Percentiles rank a stretch among this genome's conserved stretches.
Evolutionary conservation across 169 alveolate genomes (phyloP).

Genomic region (Plasmodium adleri): DNA sequence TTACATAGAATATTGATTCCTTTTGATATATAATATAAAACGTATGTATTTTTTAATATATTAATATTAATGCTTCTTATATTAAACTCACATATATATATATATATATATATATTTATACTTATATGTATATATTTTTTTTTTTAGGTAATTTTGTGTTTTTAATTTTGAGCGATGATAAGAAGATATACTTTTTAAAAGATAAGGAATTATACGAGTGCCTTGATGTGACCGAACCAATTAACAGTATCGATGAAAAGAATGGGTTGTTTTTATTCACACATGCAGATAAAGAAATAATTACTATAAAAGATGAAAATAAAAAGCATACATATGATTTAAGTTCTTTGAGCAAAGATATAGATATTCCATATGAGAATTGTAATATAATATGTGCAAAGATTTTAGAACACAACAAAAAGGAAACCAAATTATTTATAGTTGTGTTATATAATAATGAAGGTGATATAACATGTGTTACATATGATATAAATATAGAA

Average conservation of each 20-base stretch:
- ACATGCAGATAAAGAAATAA: conserved; percentile 31
- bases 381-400: conserved; percentile 71
- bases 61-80: background rate
- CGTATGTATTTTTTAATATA: background rate
- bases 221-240: conserved; percentile 3
- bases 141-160: conserved; percentile 18
- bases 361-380: conserved; percentile 19
- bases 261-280: conserved; percentile 55
- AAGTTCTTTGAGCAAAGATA: conserved; percentile 27
- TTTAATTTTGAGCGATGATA: conserved; percentile 27
- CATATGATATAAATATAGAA: conserved; percentile 61
- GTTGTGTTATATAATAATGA: conserved; percentile 51
- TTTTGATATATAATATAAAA: background rate
- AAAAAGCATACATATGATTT: conserved; percentile 21
- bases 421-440: conserved; percentile 40
- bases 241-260: conserved; percentile 63
- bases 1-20: background rate
- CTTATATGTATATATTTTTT: background rate
- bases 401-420: conserved; percentile 34
- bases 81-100: background rate
- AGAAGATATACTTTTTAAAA: conserved; percentile 14
- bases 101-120: background rate
- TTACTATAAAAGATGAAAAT: conserved; percentile 39
- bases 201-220: conserved; percentile 38
- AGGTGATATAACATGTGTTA: conserved; percentile 52